Percentiles rank a stretch among this genome's conserved stretches.
Evolutionary conservation across 2,329 filamentous ascomycete species (phyloP).

Genomic region (Thielaviopsis populi): DNA sequence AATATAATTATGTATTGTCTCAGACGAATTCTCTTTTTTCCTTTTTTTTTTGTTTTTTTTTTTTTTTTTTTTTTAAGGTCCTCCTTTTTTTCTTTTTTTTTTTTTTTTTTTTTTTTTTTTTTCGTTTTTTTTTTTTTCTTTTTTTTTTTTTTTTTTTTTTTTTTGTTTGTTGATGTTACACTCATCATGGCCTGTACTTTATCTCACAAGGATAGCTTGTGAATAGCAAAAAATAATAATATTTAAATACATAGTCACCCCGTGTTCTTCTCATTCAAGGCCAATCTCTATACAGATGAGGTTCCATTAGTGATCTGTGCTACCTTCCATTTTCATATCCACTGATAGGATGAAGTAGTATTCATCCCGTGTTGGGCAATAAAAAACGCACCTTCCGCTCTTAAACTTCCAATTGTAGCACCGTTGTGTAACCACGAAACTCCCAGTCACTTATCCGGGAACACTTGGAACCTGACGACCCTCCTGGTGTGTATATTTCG

Average conservation of each 20-base stretch:
- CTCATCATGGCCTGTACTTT: no score
- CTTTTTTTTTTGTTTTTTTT: background rate
- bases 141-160: background rate
- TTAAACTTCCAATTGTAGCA: background rate
- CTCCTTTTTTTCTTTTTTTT: no score
- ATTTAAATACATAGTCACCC: no score
- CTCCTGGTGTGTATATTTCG: background rate
- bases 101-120: no score
- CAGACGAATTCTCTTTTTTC: background rate
- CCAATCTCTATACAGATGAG: background rate
- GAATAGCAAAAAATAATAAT: no score
- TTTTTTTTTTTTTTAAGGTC: background rate
- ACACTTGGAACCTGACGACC: background rate
- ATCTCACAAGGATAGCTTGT: no score
- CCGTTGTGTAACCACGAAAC: background rate
- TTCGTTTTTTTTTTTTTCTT: no score
- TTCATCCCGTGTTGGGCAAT: background rate
- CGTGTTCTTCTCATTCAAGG: no score
- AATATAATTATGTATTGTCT: background rate
- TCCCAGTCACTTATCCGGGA: background rate
- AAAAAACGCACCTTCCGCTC: background rate
- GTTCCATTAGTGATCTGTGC: background rate
- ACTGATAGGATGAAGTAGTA: slow-evolving; percentile 13
- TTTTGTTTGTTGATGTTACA: no score
- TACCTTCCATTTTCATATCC: background rate